These are phyloP conservation scores for Phytophthora crassamura DNA, from an alignment of 352 stramenopile genomes.

Conservation along the genomic window DNA sequence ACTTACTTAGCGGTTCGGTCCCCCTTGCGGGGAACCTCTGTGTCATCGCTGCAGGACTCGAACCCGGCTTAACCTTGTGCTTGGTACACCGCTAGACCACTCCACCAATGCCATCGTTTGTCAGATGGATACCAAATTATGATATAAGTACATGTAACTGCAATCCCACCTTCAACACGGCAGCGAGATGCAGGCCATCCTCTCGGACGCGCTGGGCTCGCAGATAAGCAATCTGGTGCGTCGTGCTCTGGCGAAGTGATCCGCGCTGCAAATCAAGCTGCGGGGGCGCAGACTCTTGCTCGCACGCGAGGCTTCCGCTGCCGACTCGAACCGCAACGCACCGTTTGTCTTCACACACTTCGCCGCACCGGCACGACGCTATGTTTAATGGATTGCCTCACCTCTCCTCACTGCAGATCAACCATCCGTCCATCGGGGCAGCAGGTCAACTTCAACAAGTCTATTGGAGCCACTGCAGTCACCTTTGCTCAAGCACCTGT, in stretches of 20 bases:
- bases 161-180: too few relatives aligned
- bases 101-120: too few relatives aligned
- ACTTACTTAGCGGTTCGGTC: too few relatives aligned
- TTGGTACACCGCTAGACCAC: too few relatives aligned
- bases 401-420: too few relatives aligned
- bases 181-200: slow-evolving; percentile 17
- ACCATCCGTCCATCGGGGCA: slow-evolving; percentile 8
- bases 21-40: too few relatives aligned
- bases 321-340: slow-evolving; percentile 19
- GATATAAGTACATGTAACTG: too few relatives aligned
- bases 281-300: slow-evolving; percentile 20
- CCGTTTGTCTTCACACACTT: slow-evolving; percentile 2
- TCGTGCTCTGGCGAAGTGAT: slow-evolving; percentile 18
- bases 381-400: slow-evolving; percentile 16
- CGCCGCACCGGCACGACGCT: slow-evolving; percentile 10
- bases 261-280: slow-evolving; percentile 14
- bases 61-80: too few relatives aligned
- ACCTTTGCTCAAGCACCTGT: slow-evolving; percentile 8
- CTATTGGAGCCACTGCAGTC: slow-evolving; percentile 21
- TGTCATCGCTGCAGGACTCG: too few relatives aligned
- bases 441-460: slow-evolving; percentile 23
- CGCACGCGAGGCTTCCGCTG: slow-evolving; percentile 18
- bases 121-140: too few relatives aligned
- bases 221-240: slow-evolving; percentile 24
- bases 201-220: slow-evolving; percentile 19